Evolutionary conservation across 495 filamentous ascomycete genomes (phyloP).

Genomic region (Cercophora sp.): DNA sequence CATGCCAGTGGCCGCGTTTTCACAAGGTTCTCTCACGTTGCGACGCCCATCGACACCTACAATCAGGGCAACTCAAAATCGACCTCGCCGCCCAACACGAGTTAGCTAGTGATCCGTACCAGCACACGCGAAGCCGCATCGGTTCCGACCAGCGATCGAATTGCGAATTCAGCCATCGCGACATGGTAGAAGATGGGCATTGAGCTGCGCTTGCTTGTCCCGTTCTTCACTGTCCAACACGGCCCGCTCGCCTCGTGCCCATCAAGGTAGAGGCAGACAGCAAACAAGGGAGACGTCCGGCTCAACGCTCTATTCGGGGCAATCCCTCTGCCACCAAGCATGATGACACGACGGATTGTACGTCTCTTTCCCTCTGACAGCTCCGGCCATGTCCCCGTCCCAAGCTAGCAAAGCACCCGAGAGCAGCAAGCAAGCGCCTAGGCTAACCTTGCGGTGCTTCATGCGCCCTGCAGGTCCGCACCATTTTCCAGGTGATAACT

Average conservation of each 20-base stretch:
- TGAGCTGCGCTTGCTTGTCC: constrained; percentile 1
- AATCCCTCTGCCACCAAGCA: not conserved
- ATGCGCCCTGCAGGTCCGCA: constrained; percentile 63
- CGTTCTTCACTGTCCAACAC: not conserved
- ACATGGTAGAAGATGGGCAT: constrained; percentile 19
- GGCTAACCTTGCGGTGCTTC: too few species aligned
- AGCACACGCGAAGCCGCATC: not conserved
- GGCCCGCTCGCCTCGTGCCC: not conserved
- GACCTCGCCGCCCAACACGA: not conserved
- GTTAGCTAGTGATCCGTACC: not conserved
- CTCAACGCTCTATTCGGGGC: not conserved
- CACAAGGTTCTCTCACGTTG: constrained; percentile 1
- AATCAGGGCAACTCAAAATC: not conserved
- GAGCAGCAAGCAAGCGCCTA: too few species aligned
- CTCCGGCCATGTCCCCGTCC: not conserved
- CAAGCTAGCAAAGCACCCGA: too few species aligned
- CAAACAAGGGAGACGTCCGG: too few species aligned
- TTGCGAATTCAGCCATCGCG: not conserved
- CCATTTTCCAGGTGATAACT: constrained; percentile 71
- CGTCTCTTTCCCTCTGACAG: not conserved
- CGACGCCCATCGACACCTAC: not conserved
- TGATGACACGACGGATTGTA: constrained; percentile 30
- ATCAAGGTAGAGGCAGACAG: not conserved
- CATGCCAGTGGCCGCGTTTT: too few species aligned
- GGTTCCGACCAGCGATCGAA: not conserved